A percentile compares a stretch with the other conserved stretches of the same genome.
Conservation (phyloP, 73 alveolate species). For the Tetrahymena elliotti region DNA sequence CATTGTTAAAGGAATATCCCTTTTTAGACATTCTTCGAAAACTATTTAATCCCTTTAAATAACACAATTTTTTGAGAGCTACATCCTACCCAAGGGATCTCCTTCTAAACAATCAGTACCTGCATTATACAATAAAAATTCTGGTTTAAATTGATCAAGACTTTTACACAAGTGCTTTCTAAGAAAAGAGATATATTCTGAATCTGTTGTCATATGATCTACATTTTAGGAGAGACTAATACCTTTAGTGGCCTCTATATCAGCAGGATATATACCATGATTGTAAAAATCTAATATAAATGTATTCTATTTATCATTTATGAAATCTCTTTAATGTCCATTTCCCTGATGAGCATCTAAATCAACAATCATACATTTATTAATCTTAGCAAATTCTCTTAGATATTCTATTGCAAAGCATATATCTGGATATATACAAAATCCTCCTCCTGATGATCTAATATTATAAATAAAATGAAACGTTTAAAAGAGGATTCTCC, state of each 20-base stretch:
- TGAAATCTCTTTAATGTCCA: conserved; percentile 81
- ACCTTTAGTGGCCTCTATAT: conserved; percentile 57
- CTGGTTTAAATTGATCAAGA: conserved; percentile 50
- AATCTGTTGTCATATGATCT: conserved; percentile 32
- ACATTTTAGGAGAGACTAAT: conserved; percentile 39
- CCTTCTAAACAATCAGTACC: conserved; percentile 81
- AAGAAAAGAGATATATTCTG: conserved; percentile 29
- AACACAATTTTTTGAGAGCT: conserved; percentile 48
- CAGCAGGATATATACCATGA: conserved; percentile 72
- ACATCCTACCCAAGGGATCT: conserved; percentile 65
- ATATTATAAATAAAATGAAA: background rate
- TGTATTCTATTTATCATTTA: conserved; percentile 42
- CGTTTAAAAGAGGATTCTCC: no score
- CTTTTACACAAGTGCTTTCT: background rate
- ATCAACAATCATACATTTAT: conserved; percentile 61
- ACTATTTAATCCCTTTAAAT: conserved; percentile 61
- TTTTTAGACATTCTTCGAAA: conserved; percentile 32
- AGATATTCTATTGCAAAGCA: conserved; percentile 53
- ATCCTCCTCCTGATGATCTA: conserved; percentile 62
- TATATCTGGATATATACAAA: conserved; percentile 80
- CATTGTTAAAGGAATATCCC: conserved; percentile 66
- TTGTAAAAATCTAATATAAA: conserved; percentile 65
- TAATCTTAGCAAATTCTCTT: conserved; percentile 31
- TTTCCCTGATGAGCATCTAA: conserved; percentile 90
- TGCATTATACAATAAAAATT: conserved; percentile 73